Evolutionary conservation across 108 stramenopile species (phyloP).

Genomic region (Discostella stelligeroides): DNA sequence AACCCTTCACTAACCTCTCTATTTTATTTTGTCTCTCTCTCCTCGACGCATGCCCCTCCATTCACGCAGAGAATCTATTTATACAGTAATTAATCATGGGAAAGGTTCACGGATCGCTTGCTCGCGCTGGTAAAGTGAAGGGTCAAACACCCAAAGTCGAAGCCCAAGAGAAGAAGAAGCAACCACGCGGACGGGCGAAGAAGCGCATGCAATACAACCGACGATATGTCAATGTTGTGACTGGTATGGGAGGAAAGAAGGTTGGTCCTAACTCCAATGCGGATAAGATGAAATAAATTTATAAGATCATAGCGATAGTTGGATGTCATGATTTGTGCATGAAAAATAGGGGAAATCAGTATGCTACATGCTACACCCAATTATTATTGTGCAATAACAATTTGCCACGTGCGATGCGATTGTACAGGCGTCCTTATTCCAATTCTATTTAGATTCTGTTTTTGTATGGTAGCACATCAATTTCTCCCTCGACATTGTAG

Average conservation of each 20-base stretch:
- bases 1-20: no score
- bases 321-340: no score
- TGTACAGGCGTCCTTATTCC: no score
- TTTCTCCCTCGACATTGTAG: no score
- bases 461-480: no score
- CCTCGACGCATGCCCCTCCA: neutral
- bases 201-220: slow-evolving; percentile 99
- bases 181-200: slow-evolving; percentile 98
- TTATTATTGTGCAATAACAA: no score
- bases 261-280: slow-evolving; percentile 99
- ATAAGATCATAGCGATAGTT: no score
- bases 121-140: slow-evolving; percentile 99
- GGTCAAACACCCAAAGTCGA: slow-evolving; percentile 99
- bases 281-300: slow-evolving; percentile 93
- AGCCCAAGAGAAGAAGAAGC: slow-evolving; percentile 93
- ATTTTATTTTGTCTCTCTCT: neutral
- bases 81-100: slow-evolving; percentile 69
- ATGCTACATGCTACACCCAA: no score
- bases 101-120: slow-evolving; percentile 99
- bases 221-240: slow-evolving; percentile 98
- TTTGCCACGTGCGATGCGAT: no score
- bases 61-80: neutral
- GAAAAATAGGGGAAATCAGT: no score
- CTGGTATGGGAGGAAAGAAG: slow-evolving; percentile 96
- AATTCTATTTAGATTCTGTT: no score